phyloP scores from a whole-genome alignment of 2,329 filamentous ascomycete genomes.

The Phaeosphaeria sp. region DNA sequence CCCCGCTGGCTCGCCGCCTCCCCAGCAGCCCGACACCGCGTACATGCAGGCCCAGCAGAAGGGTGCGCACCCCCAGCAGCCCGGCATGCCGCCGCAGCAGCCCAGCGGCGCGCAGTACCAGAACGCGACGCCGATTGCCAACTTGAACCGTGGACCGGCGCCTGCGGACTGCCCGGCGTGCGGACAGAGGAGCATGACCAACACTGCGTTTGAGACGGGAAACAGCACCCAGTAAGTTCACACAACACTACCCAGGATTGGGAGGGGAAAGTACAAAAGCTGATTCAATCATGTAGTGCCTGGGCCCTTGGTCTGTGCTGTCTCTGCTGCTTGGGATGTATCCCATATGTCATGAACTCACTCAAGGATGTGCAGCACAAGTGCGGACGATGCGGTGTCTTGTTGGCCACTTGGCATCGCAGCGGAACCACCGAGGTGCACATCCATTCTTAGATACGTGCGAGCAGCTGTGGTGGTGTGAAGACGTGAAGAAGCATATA shows the following conservation, averaged over 20 bases:
- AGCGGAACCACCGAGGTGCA: conserved; percentile 56
- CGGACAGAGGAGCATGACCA: conserved; percentile 50
- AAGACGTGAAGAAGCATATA: neutral
- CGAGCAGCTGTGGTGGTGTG: neutral
- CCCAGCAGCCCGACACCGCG: conserved; percentile 29
- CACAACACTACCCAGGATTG: neutral
- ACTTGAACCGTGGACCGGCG: conserved; percentile 43
- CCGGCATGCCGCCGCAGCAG: conserved; percentile 45
- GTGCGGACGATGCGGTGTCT: conserved; percentile 54
- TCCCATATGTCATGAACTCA: conserved; percentile 56
- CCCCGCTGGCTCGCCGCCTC: conserved; percentile 28
- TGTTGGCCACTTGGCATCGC: conserved; percentile 58
- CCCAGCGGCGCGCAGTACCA: conserved; percentile 43
- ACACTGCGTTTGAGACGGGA: conserved; percentile 41
- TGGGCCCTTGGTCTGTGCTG: conserved; percentile 56
- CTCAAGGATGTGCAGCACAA: conserved; percentile 58
- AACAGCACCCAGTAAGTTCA: conserved; percentile 51
- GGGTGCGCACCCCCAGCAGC: conserved; percentile 21
- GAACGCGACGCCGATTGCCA: conserved; percentile 43
- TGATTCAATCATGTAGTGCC: conserved; percentile 41
- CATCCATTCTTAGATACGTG: conserved; percentile 38
- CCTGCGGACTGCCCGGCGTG: conserved; percentile 58
- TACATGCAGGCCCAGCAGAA: conserved; percentile 24
- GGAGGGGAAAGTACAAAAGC: conserved; percentile 5
- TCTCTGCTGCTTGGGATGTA: conserved; percentile 54